Evolutionary conservation across 106 monocot genomes (phyloP).

Genomic region (Amphibolis antarctica): DNA sequence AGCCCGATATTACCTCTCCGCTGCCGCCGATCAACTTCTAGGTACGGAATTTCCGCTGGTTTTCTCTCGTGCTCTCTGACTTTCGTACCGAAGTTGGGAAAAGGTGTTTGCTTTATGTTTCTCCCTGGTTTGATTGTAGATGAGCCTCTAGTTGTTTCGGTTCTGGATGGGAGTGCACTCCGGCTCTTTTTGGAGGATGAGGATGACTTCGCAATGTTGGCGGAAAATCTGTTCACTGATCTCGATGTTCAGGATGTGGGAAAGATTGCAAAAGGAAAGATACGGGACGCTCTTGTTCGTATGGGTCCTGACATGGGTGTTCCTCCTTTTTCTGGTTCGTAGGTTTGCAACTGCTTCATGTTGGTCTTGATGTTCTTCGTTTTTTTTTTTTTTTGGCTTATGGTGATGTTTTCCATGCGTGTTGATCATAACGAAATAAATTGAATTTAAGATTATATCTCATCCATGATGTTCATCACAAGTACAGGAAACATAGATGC

Average conservation of each 20-base stretch:
- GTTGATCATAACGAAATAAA: too few relatives aligned
- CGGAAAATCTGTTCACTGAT: constrained; percentile 44
- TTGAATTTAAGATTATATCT: too few relatives aligned
- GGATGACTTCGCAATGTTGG: constrained; percentile 61
- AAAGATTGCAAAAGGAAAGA: constrained; percentile 30
- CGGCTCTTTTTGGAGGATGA: constrained; percentile 38
- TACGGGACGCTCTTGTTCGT: constrained; percentile 27
- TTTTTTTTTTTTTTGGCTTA: not conserved
- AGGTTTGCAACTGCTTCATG: not conserved
- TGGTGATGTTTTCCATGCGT: too few relatives aligned
- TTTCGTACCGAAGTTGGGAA: too few relatives aligned
- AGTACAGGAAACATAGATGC: too few relatives aligned
- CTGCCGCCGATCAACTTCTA: constrained; percentile 30
- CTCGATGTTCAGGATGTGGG: constrained; percentile 34
- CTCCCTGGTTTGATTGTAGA: constrained; percentile 11
- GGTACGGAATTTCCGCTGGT: constrained; percentile 6
- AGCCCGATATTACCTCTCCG: constrained; percentile 14
- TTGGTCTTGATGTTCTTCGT: not conserved
- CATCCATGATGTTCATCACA: too few relatives aligned
- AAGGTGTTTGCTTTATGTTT: not conserved
- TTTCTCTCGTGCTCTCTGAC: too few relatives aligned
- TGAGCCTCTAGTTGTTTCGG: constrained; percentile 39
- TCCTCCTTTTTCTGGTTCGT: constrained; percentile 37
- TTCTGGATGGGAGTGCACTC: constrained; percentile 39
- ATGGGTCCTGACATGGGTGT: constrained; percentile 44